Evolutionary conservation across 257 asterid species (phyloP).

Genomic region (Knoxia roxburghii): DNA sequence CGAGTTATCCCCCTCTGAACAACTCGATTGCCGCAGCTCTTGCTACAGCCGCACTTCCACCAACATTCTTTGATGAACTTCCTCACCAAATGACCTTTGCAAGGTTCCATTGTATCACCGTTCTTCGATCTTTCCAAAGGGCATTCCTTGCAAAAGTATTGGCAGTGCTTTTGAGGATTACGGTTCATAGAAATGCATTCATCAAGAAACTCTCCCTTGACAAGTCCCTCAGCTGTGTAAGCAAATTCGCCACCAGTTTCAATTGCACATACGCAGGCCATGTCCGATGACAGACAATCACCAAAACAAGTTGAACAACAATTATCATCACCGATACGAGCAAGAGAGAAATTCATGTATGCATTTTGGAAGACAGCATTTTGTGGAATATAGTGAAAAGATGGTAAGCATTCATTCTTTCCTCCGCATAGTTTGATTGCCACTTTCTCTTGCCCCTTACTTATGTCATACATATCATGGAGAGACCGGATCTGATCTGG

Average conservation of each 20-base stretch:
- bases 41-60: slow-evolving; percentile 88
- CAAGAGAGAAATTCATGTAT: slow-evolving; percentile 53
- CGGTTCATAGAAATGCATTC: slow-evolving; percentile 74
- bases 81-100: slow-evolving; percentile 90
- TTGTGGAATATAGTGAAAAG: slow-evolving; percentile 69
- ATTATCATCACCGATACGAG: slow-evolving; percentile 58
- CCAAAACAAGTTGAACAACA: slow-evolving; percentile 67
- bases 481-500: slow-evolving; percentile 32
- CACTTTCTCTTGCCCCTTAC: slow-evolving; percentile 80
- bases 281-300: slow-evolving; percentile 57
- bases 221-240: slow-evolving; percentile 73
- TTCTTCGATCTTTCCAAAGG: slow-evolving; percentile 75
- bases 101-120: slow-evolving; percentile 49
- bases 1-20: slow-evolving; percentile 87
- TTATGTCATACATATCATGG: slow-evolving; percentile 47
- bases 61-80: slow-evolving; percentile 90
- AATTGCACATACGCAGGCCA: slow-evolving; percentile 71
- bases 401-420: slow-evolving; percentile 52
- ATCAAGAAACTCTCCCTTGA: slow-evolving; percentile 66
- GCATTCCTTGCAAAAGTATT: slow-evolving; percentile 66
- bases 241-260: slow-evolving; percentile 82
- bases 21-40: slow-evolving; percentile 87
- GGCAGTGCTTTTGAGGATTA: slow-evolving; percentile 59
- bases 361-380: slow-evolving; percentile 73
- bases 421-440: slow-evolving; percentile 55